Conservation (phyloP, 192 early-diverging fungal genomes). For the Coemansia sp. region DNA sequence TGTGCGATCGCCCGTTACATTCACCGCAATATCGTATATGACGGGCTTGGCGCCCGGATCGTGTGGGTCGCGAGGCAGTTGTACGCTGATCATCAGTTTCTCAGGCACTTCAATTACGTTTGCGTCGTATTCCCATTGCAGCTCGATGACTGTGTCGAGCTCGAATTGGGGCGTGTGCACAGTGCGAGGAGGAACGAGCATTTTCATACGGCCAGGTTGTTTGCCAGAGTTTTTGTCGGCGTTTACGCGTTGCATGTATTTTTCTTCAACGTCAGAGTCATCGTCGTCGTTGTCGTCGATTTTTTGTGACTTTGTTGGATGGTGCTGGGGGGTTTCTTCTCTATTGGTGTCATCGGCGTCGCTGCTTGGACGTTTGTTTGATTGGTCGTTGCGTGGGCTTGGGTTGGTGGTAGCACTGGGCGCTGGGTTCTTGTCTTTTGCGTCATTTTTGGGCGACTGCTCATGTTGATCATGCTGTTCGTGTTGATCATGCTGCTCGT, state of each 20-base stretch:
- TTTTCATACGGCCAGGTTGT: conserved; percentile 52
- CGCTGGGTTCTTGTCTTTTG: background rate
- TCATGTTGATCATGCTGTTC: no score
- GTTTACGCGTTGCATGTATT: conserved; percentile 49
- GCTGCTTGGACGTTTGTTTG: background rate
- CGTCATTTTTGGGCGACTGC: background rate
- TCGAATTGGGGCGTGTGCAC: conserved; percentile 55
- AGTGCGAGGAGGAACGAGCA: conserved; percentile 50
- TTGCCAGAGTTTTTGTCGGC: conserved; percentile 50
- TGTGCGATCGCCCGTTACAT: conserved; percentile 44
- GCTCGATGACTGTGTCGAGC: conserved; percentile 51
- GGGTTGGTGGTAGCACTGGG: background rate
- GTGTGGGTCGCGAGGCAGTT: conserved; percentile 52
- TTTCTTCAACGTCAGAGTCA: conserved; percentile 28
- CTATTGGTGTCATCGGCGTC: conserved; percentile 28
- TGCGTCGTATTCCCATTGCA: conserved; percentile 55
- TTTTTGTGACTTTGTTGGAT: conserved; percentile 46
- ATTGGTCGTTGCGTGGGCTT: background rate
- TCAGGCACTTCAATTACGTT: conserved; percentile 52
- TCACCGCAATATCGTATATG: conserved; percentile 51
- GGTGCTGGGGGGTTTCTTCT: conserved; percentile 21
- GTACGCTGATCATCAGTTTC: conserved; percentile 54
- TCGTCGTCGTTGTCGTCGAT: conserved; percentile 16
- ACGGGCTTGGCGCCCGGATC: conserved; percentile 39
- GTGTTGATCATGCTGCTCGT: background rate